Evolutionary conservation across 2,329 filamentous ascomycete species (phyloP).

Genomic region (Acrodontium crateriforme): DNA sequence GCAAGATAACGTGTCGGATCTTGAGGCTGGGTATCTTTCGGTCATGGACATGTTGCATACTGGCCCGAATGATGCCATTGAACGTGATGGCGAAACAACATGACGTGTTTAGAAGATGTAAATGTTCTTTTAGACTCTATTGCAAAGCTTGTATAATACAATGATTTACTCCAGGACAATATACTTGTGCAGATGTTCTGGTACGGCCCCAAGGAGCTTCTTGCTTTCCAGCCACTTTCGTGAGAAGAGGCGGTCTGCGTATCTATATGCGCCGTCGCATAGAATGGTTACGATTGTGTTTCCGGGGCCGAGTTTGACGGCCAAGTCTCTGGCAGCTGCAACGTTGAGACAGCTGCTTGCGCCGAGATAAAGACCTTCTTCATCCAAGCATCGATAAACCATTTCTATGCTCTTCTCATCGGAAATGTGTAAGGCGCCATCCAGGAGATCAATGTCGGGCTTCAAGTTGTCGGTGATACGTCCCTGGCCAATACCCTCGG

Average conservation of each 20-base stretch:
- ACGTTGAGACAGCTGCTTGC: constrained; percentile 92
- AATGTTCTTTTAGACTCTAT: no score
- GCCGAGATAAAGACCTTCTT: constrained; percentile 89
- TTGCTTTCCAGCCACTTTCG: constrained; percentile 81
- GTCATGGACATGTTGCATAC: no score
- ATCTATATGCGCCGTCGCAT: constrained; percentile 93
- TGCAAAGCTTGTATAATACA: no score
- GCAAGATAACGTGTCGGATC: no score
- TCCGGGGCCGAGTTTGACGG: constrained; percentile 75
- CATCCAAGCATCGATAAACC: constrained; percentile 91
- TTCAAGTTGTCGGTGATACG: constrained; percentile 88
- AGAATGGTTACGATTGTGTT: constrained; percentile 87
- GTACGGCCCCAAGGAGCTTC: constrained; percentile 67
- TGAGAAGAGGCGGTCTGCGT: constrained; percentile 87
- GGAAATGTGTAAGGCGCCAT: constrained; percentile 69
- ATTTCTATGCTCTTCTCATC: constrained; percentile 95
- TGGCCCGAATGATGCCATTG: no score
- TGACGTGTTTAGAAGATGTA: no score
- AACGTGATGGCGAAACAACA: no score
- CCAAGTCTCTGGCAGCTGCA: constrained; percentile 85
- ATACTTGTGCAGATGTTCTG: constrained; percentile 78
- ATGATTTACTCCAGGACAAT: constrained; percentile 62
- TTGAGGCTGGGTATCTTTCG: no score
- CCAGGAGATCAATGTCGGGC: constrained; percentile 70
- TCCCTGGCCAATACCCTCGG: constrained; percentile 94